Evolutionary conservation across 192 early-diverging fungal genomes (phyloP), one percentile per base, ranked within the genome.

Genomic region (Chytriomyces confervae): DNA sequence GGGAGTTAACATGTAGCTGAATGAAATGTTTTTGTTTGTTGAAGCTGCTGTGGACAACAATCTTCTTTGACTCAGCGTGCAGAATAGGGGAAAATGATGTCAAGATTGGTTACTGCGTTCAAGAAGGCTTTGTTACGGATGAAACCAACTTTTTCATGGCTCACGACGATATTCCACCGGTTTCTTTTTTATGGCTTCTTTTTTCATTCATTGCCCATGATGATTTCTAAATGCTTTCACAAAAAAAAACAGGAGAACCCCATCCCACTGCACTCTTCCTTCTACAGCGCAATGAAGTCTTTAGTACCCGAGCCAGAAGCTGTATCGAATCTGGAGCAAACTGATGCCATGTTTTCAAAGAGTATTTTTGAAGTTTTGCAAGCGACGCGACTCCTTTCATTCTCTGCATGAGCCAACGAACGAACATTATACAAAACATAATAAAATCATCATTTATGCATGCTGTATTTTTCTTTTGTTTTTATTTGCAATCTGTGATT

Each of bases 111-210:
- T 80, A 80, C 50, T 51, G 84, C 24, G 48, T 75, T 47, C 73
- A 51, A n/a, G 80, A 80, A 29, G 66, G 66, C 24, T 81, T 81
- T 48, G 57, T 84, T 13, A 76, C 76, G 3, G 83, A 87, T 24
- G 74, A 76, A 24, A 82, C 82, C 1, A 82, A 78, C 48, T 86
- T 76, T 66, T 66, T 69, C 11, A 61, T 75, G 43, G 72, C 46
- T 24, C 63, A 73, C 51, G 57, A 62, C n/a, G 66, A 72, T 7
- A 81, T 36, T 36, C 36, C 36, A 36, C 36, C 36, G 36, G 36
- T 36, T 36, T 36, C 36, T 36, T 36, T 36, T 36, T 4, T 36
- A 36, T 2, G 36, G 36, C 36, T 36, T 36, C 36, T 4, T 36
- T 36, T 36, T 0, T 36, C 36, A 36, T 3, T 36, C 36, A 36